Evolutionary conservation across 148 eudicot genomes (phyloP).

Genomic region (Nepenthes mirabilis): DNA sequence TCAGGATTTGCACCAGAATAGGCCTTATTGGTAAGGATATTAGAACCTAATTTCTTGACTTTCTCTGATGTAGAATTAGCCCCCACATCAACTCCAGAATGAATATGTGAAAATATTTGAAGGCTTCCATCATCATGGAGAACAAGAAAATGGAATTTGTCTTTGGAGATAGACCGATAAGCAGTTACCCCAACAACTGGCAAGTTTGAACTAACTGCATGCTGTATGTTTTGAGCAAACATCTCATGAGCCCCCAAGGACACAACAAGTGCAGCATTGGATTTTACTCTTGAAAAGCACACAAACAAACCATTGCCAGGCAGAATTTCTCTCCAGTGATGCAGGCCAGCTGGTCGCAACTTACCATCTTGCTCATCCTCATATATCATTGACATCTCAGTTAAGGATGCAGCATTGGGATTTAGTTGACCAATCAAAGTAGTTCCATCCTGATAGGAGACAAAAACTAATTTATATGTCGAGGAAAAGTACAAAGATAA

Average conservation of each 20-base stretch:
- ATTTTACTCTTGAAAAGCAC: constrained; percentile 76
- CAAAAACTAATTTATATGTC: constrained; percentile 61
- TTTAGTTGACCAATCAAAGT: constrained; percentile 69
- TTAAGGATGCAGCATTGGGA: constrained; percentile 48
- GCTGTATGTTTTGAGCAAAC: constrained; percentile 68
- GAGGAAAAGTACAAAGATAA: constrained; percentile 76
- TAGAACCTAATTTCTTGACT: constrained; percentile 79
- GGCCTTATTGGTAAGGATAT: constrained; percentile 72
- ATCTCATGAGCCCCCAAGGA: constrained; percentile 65
- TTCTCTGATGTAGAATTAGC: constrained; percentile 52
- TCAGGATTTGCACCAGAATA: constrained; percentile 83
- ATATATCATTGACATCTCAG: constrained; percentile 49
- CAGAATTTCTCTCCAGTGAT: constrained; percentile 84
- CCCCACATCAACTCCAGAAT: constrained; percentile 55
- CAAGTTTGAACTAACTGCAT: constrained; percentile 80
- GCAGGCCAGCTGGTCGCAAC: constrained; percentile 72
- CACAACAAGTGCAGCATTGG: constrained; percentile 68
- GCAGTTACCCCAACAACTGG: constrained; percentile 92
- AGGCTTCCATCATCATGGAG: constrained; percentile 99
- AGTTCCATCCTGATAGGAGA: constrained; percentile 92
- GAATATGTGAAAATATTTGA: constrained; percentile 81
- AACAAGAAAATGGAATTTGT: constrained; percentile 82
- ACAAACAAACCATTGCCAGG: constrained; percentile 76
- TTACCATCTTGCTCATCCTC: constrained; percentile 83
- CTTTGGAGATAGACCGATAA: constrained; percentile 86